Evolutionary conservation across 257 asterid genomes (phyloP), one percentile per base, ranked within the genome.

Genomic region (Lithospermum erythrorhizon): DNA sequence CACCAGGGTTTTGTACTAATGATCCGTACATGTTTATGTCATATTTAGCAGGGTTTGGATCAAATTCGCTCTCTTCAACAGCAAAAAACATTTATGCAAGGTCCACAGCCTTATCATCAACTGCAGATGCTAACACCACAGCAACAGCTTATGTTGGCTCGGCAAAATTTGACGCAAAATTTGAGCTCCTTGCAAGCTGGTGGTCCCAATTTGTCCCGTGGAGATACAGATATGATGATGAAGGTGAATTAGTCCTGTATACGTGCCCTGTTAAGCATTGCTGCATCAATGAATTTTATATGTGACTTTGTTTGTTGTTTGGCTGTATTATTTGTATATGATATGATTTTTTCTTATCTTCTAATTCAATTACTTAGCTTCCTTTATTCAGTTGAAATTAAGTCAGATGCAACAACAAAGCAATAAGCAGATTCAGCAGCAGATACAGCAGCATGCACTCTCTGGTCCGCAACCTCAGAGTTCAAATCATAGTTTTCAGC

Each of bases 141-240:
- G 87, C 96, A 89, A 67, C 99, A 93, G 68, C 95, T 93, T 53
- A 75, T 93, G 85, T 78, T 93, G 32, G 99, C 97, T 1, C 99
- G 89, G 68, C 99, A 93, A 72, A 89, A 69, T 69, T 57, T 89
- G 73, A 78, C n/a, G 68, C 99, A 93, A 72, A 89, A 69, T 69
- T 57, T 89, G 73, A 78, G n/a, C n/a, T n/a, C 96, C 14, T 69
- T 85, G 74, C 99, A 84, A 81, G 90, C 79, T 68, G 90, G 95
- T 61, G 68, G 86, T 67, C 71, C 91, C 17, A 87, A 79, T 63
- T 63, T 88, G 75, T 74, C 95, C 37, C 97, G 95, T 65, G 68
- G 86, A 25, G 98, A 93, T 79, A 86, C 78, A 5, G 99, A 93
- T 41, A 83, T 82, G 75, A 23, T 89, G 61, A 63, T 89, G 68